Conservation (phyloP, 1,284 basidiomycete genomes). For the Trichosporon sp. region DNA sequence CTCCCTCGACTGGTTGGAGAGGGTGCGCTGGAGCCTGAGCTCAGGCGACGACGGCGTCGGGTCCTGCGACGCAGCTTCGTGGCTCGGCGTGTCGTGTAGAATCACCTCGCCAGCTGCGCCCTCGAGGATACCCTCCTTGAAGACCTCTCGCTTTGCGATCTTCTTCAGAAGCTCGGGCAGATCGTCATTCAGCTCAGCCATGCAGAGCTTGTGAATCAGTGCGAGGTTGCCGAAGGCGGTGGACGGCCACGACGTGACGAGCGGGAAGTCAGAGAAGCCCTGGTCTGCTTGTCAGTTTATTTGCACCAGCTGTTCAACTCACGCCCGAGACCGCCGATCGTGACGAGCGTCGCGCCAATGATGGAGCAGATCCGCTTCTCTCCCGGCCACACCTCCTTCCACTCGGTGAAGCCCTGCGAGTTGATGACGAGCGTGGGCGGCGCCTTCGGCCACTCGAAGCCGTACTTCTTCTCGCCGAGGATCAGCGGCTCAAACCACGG, state of each 20-base stretch:
- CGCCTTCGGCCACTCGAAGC: slow-evolving; percentile 49
- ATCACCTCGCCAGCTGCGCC: slow-evolving; percentile 1
- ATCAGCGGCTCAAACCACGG: slow-evolving; percentile 73
- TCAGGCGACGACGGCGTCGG: neutral
- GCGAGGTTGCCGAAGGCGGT: slow-evolving; percentile 19
- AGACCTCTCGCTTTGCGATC: slow-evolving; percentile 22
- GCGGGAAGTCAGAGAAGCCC: slow-evolving; percentile 42
- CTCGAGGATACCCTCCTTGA: neutral
- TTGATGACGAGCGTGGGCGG: slow-evolving; percentile 59
- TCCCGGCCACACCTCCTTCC: slow-evolving; percentile 63
- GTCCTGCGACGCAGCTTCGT: neutral
- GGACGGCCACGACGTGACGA: slow-evolving; percentile 23
- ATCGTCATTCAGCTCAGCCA: slow-evolving; percentile 25
- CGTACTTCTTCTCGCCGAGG: slow-evolving; percentile 36
- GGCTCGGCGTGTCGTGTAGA: neutral
- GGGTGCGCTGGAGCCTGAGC: neutral
- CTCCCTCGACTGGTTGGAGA: neutral
- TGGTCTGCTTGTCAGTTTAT: slow-evolving; percentile 28
- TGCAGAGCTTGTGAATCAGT: slow-evolving; percentile 34
- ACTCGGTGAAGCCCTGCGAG: slow-evolving; percentile 66
- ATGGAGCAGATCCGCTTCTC: slow-evolving; percentile 53
- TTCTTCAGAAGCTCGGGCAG: slow-evolving; percentile 17
- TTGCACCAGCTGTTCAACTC: slow-evolving; percentile 15
- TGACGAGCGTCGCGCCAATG: slow-evolving; percentile 29
- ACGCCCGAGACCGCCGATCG: slow-evolving; percentile 37